These are phyloP conservation scores for Tolypocladium inflatum DNA, from an alignment of 2,329 filamentous ascomycete species.

Conservation along the genomic window DNA sequence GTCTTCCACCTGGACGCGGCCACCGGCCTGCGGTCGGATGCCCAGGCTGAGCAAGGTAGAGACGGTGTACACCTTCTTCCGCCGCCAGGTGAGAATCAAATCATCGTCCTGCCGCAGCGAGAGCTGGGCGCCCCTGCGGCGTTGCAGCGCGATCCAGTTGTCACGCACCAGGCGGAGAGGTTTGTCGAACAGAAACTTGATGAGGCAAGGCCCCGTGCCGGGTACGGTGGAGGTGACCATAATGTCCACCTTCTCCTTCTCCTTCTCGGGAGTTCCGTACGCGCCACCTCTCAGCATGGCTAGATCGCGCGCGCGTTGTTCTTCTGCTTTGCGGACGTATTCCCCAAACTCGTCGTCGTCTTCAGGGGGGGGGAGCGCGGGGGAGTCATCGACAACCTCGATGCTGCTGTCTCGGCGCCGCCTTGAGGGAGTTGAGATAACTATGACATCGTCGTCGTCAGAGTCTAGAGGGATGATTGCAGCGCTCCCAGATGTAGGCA, in stretches of 20 bases:
- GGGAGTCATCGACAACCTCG: slow-evolving; percentile 14
- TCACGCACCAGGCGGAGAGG: slow-evolving; percentile 56
- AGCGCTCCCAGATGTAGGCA: slow-evolving; percentile 1
- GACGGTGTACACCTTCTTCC: slow-evolving; percentile 62
- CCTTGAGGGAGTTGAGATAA: not conserved
- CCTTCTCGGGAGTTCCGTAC: slow-evolving; percentile 10
- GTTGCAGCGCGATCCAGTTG: slow-evolving; percentile 60
- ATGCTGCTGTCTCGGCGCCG: slow-evolving; percentile 9
- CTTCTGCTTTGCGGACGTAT: slow-evolving; percentile 33
- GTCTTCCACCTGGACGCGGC: slow-evolving; percentile 30
- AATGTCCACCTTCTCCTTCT: slow-evolving; percentile 19
- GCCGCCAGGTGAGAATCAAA: slow-evolving; percentile 73
- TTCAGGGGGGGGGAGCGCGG: slow-evolving; percentile 9
- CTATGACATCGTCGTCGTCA: slow-evolving; percentile 10
- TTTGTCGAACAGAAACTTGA: slow-evolving; percentile 59
- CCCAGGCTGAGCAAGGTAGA: slow-evolving; percentile 63
- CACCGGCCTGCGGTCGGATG: slow-evolving; percentile 34
- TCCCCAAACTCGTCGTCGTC: slow-evolving; percentile 34
- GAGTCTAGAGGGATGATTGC: slow-evolving; percentile 22
- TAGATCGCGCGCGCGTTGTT: slow-evolving; percentile 17
- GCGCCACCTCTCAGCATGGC: slow-evolving; percentile 10
- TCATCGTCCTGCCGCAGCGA: slow-evolving; percentile 33
- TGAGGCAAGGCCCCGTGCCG: slow-evolving; percentile 42
- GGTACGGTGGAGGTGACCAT: slow-evolving; percentile 54
- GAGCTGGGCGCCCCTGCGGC: slow-evolving; percentile 25